Conservation (phyloP, 441 rosid species). For the Omphalea diandra region DNA sequence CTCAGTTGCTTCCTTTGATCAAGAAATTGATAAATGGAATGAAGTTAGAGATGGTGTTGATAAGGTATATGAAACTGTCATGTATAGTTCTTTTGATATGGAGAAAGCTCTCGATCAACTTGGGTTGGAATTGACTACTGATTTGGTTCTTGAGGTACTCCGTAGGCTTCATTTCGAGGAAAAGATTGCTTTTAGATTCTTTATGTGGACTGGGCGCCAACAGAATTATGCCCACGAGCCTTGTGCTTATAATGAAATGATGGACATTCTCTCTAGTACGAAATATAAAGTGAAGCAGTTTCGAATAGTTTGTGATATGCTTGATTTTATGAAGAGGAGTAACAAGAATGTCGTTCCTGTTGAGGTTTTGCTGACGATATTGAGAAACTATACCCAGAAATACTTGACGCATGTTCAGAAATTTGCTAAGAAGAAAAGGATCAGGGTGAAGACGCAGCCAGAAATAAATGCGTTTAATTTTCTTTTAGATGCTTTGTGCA, state of each 20-base stretch:
- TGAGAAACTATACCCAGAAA: constrained; percentile 61
- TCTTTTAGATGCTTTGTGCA: constrained; percentile 76
- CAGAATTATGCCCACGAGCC: constrained; percentile 64
- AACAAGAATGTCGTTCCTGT: constrained; percentile 50
- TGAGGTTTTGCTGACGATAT: constrained; percentile 54
- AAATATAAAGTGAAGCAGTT: constrained; percentile 80
- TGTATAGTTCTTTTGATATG: constrained; percentile 46
- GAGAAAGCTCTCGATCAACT: constrained; percentile 60
- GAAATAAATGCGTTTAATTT: constrained; percentile 90
- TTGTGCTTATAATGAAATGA: constrained; percentile 62
- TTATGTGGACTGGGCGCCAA: constrained; percentile 70
- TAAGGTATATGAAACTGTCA: constrained; percentile 40
- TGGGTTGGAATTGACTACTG: constrained; percentile 47
- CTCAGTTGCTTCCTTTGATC: constrained; percentile 10
- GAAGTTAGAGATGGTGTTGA: constrained; percentile 37
- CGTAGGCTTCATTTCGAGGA: constrained; percentile 73
- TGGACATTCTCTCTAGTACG: constrained; percentile 74
- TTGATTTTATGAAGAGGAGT: constrained; percentile 80
- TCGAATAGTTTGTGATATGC: constrained; percentile 71
- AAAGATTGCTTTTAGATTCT: constrained; percentile 72
- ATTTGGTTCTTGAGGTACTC: constrained; percentile 55
- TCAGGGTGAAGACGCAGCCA: constrained; percentile 82
- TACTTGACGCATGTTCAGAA: constrained; percentile 43
- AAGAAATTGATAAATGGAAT: constrained; percentile 14
- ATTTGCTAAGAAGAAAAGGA: constrained; percentile 79